These are phyloP conservation scores for Guillardia theta DNA, from an alignment of 78 protist genomes.

Conservation along the genomic window DNA sequence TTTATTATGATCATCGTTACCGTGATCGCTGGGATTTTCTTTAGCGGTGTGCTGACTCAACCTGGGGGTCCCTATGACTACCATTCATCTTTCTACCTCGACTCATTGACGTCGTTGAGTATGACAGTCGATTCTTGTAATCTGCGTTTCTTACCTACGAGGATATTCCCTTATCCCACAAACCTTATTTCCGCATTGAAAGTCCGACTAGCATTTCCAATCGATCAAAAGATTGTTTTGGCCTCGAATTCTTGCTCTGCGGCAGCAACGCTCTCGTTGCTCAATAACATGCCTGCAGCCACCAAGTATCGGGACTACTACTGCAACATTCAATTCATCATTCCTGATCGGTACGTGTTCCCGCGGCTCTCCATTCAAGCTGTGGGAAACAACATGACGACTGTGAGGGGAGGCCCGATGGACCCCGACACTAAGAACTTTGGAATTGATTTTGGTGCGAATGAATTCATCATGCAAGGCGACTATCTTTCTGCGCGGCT, in stretches of 20 bases:
- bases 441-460: not conserved
- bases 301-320: not conserved
- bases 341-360: not conserved
- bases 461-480: not conserved
- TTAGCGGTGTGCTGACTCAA: not conserved
- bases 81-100: not conserved
- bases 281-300: not conserved
- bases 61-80: not conserved
- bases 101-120: not conserved
- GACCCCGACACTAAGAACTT: not conserved
- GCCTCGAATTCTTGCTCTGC: not conserved
- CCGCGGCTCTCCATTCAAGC: not conserved
- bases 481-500: not conserved
- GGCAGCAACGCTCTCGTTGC: not conserved
- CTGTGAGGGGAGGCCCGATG: not conserved
- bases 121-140: not conserved
- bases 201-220: not conserved
- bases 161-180: not conserved
- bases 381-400: not conserved
- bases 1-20: too few species aligned
- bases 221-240: not conserved
- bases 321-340: not conserved
- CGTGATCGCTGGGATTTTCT: not conserved
- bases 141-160: not conserved
- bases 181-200: not conserved